Conservation (phyloP, 306 rosid species). For the Vachellia collinsii region DNA sequence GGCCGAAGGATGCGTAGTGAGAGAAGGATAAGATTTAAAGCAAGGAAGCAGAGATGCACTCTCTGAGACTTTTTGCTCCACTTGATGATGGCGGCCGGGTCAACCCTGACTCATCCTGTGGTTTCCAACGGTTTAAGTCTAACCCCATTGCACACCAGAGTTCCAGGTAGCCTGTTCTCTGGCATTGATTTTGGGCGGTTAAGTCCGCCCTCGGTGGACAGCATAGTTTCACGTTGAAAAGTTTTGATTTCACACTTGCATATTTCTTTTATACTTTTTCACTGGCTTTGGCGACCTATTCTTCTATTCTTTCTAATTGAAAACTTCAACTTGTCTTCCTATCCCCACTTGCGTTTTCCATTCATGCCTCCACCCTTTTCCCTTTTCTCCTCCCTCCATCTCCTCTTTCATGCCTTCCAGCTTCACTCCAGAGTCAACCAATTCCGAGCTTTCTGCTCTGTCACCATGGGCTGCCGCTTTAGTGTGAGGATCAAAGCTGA, state of each 20-base stretch:
- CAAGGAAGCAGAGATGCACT: background rate
- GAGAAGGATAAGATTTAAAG: background rate
- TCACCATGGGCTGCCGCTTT: constrained; percentile 79
- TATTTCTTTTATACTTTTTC: constrained; percentile 29
- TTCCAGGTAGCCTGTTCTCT: background rate
- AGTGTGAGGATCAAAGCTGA: constrained; percentile 90
- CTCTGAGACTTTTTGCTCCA: constrained; percentile 17
- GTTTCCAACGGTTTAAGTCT: constrained; percentile 33
- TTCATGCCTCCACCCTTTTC: background rate
- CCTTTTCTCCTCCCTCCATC: background rate
- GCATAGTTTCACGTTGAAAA: constrained; percentile 39
- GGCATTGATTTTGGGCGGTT: constrained; percentile 18
- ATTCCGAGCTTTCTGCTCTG: constrained; percentile 27
- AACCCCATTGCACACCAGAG: constrained; percentile 29
- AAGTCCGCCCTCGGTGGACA: constrained; percentile 43
- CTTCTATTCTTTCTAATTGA: constrained; percentile 11
- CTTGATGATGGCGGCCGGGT: constrained; percentile 41
- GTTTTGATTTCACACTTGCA: constrained; percentile 49
- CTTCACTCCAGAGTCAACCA: constrained; percentile 21
- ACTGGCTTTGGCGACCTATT: constrained; percentile 19
- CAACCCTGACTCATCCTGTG: constrained; percentile 33
- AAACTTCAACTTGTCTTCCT: constrained; percentile 32
- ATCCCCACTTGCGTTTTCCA: background rate
- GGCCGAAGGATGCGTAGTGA: too few relatives aligned
- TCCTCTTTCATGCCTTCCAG: background rate